Evolutionary conservation across 371 early-diverging fungal species (phyloP).

Genomic region (Rhizopus arrhizus): DNA sequence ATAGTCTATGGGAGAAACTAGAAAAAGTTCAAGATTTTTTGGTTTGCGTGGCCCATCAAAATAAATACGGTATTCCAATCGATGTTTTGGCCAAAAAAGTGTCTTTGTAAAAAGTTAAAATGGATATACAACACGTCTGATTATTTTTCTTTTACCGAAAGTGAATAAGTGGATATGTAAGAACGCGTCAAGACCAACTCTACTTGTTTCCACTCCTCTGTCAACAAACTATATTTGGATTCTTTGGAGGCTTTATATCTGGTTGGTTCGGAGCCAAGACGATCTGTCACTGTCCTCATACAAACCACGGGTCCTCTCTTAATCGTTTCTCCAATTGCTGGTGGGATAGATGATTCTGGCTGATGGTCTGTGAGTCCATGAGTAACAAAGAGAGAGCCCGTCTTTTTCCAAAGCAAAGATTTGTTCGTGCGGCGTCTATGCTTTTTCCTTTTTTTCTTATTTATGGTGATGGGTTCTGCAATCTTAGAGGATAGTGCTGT

Average conservation of each 20-base stretch:
- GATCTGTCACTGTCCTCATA: constrained; percentile 21
- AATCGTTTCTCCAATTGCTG: constrained; percentile 11
- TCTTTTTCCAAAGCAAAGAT: constrained; percentile 27
- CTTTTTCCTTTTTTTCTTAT: not conserved
- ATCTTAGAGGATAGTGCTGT: not conserved
- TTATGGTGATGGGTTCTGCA: not conserved
- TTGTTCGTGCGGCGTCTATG: not conserved
- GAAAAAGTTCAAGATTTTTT: constrained; percentile 19
- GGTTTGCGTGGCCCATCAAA: constrained; percentile 23
- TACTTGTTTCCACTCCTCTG: constrained; percentile 42
- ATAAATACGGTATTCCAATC: constrained; percentile 27
- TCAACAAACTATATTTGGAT: constrained; percentile 20
- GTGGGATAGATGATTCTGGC: not conserved
- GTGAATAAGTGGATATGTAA: constrained; percentile 25
- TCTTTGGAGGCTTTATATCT: constrained; percentile 39
- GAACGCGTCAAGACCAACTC: constrained; percentile 29
- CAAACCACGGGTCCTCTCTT: constrained; percentile 38
- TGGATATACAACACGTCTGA: not conserved
- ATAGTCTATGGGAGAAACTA: constrained; percentile 47
- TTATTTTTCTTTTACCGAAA: constrained; percentile 25
- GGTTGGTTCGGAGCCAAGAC: constrained; percentile 25
- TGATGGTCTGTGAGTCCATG: constrained; percentile 1
- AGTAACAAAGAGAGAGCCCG: constrained; percentile 32
- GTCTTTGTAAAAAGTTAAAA: constrained; percentile 17
- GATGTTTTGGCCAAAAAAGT: constrained; percentile 36